Conservation (phyloP, 139 green algal species). For the Chlamydomonas schloesseri region DNA sequence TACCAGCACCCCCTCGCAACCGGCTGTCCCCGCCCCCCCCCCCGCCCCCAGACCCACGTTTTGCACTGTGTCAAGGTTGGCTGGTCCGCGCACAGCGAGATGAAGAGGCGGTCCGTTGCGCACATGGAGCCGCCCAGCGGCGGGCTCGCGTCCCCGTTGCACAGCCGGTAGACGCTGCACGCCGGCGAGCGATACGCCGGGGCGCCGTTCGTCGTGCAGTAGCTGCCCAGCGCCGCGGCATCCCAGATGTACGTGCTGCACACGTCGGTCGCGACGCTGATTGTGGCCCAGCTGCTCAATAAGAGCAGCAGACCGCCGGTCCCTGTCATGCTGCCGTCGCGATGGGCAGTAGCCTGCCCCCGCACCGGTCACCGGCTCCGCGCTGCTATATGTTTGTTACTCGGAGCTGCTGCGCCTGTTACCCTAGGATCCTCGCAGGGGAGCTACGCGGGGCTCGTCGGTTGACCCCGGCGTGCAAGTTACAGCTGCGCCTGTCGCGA, state of each 20-base stretch:
- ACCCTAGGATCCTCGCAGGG: too few relatives aligned
- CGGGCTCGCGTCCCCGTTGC: neutral
- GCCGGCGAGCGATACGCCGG: conserved; percentile 4
- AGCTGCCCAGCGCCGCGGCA: neutral
- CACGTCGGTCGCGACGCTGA: neutral
- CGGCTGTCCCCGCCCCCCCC: neutral
- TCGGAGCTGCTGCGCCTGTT: too few relatives aligned
- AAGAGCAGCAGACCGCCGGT: neutral
- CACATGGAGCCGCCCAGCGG: neutral
- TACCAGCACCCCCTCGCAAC: neutral
- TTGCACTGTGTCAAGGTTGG: conserved; percentile 6
- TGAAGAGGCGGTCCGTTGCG: neutral
- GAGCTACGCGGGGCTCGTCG: too few relatives aligned
- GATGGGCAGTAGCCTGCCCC: too few relatives aligned
- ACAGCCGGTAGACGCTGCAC: conserved; percentile 13
- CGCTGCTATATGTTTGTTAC: too few relatives aligned
- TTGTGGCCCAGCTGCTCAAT: neutral
- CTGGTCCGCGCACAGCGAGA: conserved; percentile 15
- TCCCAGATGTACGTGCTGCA: neutral
- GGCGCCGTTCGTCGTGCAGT: neutral
- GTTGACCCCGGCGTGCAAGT: too few relatives aligned
- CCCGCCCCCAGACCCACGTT: neutral
- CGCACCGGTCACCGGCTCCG: too few relatives aligned
- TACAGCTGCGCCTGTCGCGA: too few relatives aligned
- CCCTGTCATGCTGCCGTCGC: too few relatives aligned